Percentiles rank a stretch among this genome's conserved stretches.
These are phyloP conservation scores for maize (Zea mays) DNA, from an alignment of 176 grass and related monocot genomes.

Conservation along the genomic window DNA sequence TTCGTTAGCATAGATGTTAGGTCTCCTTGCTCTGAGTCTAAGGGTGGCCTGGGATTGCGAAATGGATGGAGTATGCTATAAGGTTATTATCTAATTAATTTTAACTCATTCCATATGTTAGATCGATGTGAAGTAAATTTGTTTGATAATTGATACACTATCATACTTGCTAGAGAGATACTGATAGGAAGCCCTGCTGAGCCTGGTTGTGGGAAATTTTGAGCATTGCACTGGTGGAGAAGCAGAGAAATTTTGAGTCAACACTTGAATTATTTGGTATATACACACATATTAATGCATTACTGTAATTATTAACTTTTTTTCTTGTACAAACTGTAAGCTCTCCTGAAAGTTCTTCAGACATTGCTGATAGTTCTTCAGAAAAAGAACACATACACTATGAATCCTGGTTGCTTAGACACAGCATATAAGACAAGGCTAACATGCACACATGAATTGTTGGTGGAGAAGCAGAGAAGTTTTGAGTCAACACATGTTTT, in stretches of 20 bases:
- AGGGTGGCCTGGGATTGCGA: background rate
- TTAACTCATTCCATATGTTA: background rate
- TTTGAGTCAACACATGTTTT: background rate
- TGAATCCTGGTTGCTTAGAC: background rate
- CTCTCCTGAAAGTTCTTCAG: background rate
- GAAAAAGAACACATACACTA: background rate
- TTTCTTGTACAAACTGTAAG: constrained; percentile 10
- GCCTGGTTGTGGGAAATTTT: no score
- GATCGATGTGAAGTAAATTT: background rate
- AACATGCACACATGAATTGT: background rate
- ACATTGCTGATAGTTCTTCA: no score
- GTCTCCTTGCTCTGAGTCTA: background rate
- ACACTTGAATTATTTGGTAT: constrained; percentile 13
- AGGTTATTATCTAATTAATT: background rate
- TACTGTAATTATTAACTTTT: background rate
- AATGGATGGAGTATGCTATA: background rate
- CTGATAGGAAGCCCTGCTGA: background rate
- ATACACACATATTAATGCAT: background rate
- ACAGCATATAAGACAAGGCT: background rate
- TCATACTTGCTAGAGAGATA: background rate
- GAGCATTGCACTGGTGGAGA: background rate
- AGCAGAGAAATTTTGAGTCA: background rate
- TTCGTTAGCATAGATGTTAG: background rate
- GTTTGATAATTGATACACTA: background rate
- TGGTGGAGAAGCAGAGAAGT: background rate